Conservation (phyloP, 305 asterid species). For the Solanum aculeatissimum region DNA sequence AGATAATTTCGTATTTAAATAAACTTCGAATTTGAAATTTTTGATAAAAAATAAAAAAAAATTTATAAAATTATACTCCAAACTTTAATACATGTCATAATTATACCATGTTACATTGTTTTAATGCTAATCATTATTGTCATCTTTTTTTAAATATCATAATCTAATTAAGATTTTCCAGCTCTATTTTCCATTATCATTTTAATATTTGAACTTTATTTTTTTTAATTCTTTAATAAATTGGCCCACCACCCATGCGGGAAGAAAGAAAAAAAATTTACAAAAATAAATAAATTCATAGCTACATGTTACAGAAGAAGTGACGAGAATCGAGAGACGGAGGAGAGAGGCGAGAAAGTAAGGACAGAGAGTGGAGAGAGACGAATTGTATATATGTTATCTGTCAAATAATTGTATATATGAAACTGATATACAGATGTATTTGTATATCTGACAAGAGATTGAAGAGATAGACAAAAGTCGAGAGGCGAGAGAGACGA, state of each 20-base stretch:
- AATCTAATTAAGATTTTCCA: background rate
- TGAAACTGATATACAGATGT: too few species aligned
- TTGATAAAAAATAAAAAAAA: too few species aligned
- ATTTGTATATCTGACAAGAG: too few species aligned
- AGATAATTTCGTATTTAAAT: background rate
- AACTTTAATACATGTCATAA: background rate
- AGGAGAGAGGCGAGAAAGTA: too few species aligned
- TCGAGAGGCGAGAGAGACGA: too few species aligned
- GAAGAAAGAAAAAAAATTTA: background rate
- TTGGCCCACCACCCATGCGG: background rate
- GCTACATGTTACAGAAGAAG: too few species aligned
- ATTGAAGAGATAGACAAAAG: too few species aligned
- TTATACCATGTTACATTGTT: background rate
- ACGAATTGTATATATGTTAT: too few species aligned
- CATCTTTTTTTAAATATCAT: background rate
- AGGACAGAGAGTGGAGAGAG: fast-evolving
- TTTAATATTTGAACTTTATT: background rate
- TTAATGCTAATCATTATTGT: background rate
- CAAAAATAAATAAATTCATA: background rate
- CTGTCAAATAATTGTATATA: too few species aligned
- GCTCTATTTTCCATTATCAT: background rate
- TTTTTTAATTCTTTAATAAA: background rate
- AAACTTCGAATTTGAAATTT: too few species aligned
- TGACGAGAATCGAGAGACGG: too few species aligned
- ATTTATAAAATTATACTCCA: background rate